These are phyloP conservation scores for Malassezia brasiliensis DNA, from an alignment of 1,284 basidiomycete species.

Conservation along the genomic window DNA sequence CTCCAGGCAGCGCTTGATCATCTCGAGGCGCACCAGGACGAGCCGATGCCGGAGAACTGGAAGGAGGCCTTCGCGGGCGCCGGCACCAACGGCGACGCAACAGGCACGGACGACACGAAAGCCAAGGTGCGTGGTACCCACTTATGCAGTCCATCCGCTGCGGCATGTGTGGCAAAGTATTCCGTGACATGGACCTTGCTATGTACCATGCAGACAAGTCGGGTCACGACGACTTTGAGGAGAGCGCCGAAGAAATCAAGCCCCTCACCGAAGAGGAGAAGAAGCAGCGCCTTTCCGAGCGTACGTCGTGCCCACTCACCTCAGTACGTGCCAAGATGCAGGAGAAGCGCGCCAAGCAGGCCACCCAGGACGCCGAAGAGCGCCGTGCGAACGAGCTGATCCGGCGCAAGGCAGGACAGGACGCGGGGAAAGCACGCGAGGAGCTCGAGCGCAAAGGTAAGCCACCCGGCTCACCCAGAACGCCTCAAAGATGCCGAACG, in stretches of 20 bases:
- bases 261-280: conserved; percentile 93
- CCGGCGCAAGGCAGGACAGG: conserved; percentile 44
- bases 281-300: conserved; percentile 66
- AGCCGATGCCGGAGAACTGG: conserved; percentile 23
- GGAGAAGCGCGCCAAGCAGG: conserved; percentile 35
- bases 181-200: conserved; percentile 72
- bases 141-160: conserved; percentile 37
- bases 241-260: conserved; percentile 87
- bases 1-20: conserved; percentile 45
- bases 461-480: conserved; percentile 19
- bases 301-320: conserved; percentile 15
- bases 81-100: conserved; percentile 20
- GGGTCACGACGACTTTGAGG: conserved; percentile 76
- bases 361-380: conserved; percentile 33
- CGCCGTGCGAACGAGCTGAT: conserved; percentile 42
- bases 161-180: conserved; percentile 38
- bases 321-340: conserved; percentile 37
- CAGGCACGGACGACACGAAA: conserved; percentile 22
- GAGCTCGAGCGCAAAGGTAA: conserved; percentile 42
- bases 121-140: conserved; percentile 25
- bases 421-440: conserved; percentile 29
- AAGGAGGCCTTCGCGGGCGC: conserved; percentile 18
- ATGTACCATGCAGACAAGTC: conserved; percentile 91
- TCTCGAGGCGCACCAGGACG: conserved; percentile 39
- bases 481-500: conserved; percentile 39